Evolutionary conservation across 2,329 filamentous ascomycete species (phyloP), one percentile per base, ranked within the genome.

Genomic region (Aureobasidium sp.): DNA sequence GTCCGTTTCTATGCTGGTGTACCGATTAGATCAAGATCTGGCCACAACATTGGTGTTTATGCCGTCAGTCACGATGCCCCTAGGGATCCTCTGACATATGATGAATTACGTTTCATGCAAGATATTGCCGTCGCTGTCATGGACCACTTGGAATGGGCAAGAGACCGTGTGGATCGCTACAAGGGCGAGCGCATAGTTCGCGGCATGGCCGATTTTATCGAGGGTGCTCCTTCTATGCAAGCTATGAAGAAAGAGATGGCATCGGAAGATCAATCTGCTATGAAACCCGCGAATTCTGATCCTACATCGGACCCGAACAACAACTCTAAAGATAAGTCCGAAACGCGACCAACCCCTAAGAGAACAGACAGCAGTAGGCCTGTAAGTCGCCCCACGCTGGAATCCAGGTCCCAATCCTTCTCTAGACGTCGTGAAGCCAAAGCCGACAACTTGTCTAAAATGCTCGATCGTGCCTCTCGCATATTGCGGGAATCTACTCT

Each of bases 1-100:
- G 67, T 72, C 25, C 65, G 68, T 15, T 72, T 71, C 63, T 75
- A 74, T 59, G 67, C 66, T 22, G 73, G 73, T 2, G 71, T 74
- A 12, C 72, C 73, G 4, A 66, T 75, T 27, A 63, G 65, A 15
- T 70, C 72, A 7, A 67, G 67, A 34, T 68, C 69, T 39, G 73
- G 73, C 9, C 65, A 71, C 25, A 66, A 68, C n/a, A 74, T 74
- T 47, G 73, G 73, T 9, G 70, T 68, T 1, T 64, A 71, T 14
- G 73, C 70, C 44, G 69, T 70, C 12, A 65, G 71, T 22, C 70
- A 74, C 52, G 66, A 68, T 22, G 65, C 60, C 36, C 52, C 67
- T 1, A 67, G 71, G 14, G 49, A 63, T 17, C 65, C 66, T 8
- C 56, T 72, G 22, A 68, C 65, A 5, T 60, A 63, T 7, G 64